Evolutionary conservation across 1,139 yeast genomes (phyloP), one percentile per base, ranked within the genome.

Genomic region (Blastobotrys persicus): DNA sequence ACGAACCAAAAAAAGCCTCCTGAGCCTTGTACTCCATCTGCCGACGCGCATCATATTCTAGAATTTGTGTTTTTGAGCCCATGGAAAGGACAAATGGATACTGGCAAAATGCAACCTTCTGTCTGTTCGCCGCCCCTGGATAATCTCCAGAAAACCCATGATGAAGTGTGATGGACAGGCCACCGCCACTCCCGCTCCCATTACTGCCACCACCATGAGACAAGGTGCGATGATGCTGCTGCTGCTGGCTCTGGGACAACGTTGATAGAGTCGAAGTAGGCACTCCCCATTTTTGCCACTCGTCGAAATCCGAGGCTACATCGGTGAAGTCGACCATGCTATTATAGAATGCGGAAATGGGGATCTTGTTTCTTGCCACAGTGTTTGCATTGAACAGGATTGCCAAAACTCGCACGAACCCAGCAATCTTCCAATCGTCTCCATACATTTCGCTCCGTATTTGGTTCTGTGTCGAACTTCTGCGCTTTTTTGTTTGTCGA

Each of bases 11-110:
- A 59, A 89, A 88, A 0, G 96, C 96, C 62, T 88, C 94, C 59
- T 88, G 96, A 0, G 96, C 96, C 61, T 85, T 83, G 49, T 85
- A 70, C 59, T 86, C 95, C 95, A 91, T 88, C 51, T 81, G 85
- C 38, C 87, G 70, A 51, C 82, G 78, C 0, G 95, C 89, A 61
- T 89, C 96, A 64, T 86, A 82, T 59, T 88, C 95, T 57, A 92
- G 69, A 2, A 91, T 80, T 0, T 83, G 74, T 1, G 89, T 85
- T 65, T 92, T 92, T 2, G 88, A 78, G 0, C 95, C 96, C 56
- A 92, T 70, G 0, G 96, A 83, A 17, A 92, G 71, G 49, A 88
- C 68, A 63, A 86, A 89, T 1, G 98, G 97, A 59, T 77, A 89
- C 55, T 85, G 87, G 60, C 97, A 91, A 55, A 92, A 81, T 5